These are phyloP conservation scores for Phytophthora agathidicida DNA, from an alignment of 352 stramenopile species.

Conservation along the genomic window DNA sequence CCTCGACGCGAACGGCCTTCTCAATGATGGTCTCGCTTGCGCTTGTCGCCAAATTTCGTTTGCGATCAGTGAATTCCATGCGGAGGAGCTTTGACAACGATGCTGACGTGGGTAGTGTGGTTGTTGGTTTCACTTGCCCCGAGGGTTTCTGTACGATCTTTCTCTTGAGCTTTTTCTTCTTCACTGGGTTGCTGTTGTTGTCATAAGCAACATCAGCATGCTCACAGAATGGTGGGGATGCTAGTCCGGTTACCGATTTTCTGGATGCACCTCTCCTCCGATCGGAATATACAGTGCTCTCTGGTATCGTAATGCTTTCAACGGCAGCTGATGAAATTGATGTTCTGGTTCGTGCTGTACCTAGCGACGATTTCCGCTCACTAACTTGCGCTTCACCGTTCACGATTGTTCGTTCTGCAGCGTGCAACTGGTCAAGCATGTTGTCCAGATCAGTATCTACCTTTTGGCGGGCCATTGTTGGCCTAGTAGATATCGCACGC, in stretches of 20 bases:
- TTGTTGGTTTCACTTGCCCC: background rate
- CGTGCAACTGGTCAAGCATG: conserved; percentile 20
- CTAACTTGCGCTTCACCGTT: conserved; percentile 9
- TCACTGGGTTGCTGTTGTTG: conserved; percentile 5
- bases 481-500: background rate
- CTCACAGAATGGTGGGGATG: background rate
- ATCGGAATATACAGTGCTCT: conserved; percentile 12
- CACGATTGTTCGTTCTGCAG: conserved; percentile 30
- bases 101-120: conserved; percentile 8
- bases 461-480: background rate
- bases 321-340: background rate
- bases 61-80: conserved; percentile 38
- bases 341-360: conserved; percentile 7
- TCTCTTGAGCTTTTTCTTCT: conserved; percentile 24
- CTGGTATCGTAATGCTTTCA: background rate
- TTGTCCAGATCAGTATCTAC: conserved; percentile 14
- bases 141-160: conserved; percentile 17
- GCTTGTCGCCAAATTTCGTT: conserved; percentile 1
- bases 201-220: background rate
- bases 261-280: background rate
- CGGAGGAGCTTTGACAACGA: conserved; percentile 46
- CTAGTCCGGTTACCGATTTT: background rate
- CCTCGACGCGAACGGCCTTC: conserved; percentile 47
- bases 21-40: conserved; percentile 49
- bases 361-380: conserved; percentile 11